Conservation (phyloP, 305 asterid species). For the Plantago coronopus region DNA sequence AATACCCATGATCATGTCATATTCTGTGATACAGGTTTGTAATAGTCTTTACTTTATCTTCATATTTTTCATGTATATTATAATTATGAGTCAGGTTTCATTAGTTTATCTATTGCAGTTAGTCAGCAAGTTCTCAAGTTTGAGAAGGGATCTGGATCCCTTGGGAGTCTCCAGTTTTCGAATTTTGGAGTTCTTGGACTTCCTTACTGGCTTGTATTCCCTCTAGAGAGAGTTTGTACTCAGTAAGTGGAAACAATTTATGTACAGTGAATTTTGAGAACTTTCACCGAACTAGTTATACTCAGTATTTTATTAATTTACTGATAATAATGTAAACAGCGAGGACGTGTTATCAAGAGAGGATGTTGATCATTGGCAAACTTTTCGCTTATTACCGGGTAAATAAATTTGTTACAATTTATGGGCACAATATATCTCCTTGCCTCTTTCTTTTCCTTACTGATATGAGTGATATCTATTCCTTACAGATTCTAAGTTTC, state of each 20-base stretch:
- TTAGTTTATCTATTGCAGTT: conserved; percentile 54
- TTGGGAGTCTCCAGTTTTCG: conserved; percentile 52
- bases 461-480: background rate
- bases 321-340: conserved; percentile 36
- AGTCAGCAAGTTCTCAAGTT: conserved; percentile 65
- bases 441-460: conserved; percentile 17
- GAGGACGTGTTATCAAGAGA: conserved; percentile 35
- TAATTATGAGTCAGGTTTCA: conserved; percentile 24
- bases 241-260: conserved; percentile 43
- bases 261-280: conserved; percentile 6
- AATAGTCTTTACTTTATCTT: conserved; percentile 13
- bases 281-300: conserved; percentile 22
- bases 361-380: conserved; percentile 49
- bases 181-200: conserved; percentile 79
- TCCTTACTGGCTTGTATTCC: conserved; percentile 74
- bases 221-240: conserved; percentile 63
- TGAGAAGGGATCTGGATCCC: conserved; percentile 44
- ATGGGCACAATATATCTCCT: conserved; percentile 14
- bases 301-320: conserved; percentile 15
- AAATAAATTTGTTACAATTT: conserved; percentile 18
- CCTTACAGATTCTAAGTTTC: background rate
- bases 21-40: conserved; percentile 70
- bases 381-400: conserved; percentile 76
- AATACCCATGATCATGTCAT: conserved; percentile 47
- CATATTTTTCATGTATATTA: conserved; percentile 5